Evolutionary conservation across 306 rosid species (phyloP), one percentile per base, ranked within the genome.

Genomic region (Vigna unguiculata): DNA sequence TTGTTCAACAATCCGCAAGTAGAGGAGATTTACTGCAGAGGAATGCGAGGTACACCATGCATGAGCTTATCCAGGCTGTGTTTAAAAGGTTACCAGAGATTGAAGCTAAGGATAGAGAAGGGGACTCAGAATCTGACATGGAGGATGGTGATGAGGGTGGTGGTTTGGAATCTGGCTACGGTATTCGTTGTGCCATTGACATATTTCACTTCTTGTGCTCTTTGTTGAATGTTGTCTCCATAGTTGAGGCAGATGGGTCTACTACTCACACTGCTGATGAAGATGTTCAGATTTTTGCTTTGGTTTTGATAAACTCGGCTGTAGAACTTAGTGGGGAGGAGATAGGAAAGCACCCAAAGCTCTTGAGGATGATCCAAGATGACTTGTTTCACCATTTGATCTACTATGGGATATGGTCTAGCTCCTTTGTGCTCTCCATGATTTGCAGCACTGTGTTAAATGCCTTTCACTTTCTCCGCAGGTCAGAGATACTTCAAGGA

Each of bases 371-470:
- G 99, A 85, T 92, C 36, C 93, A 91, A 77, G 97, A 95, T 69
- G 97, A 95, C 32, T 73, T 95, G 32, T 91, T 92, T 78, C 97
- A 95, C 73, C 99, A 95, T 85, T 85, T 95, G 87, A 90, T 95
- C 66, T 86, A 92, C 60, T 92, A 90, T 47, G 99, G 97, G 2
- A 76, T 89, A 5, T 65, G 91, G 83, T 88, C 96, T 0, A 92
- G 87, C 79, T 89, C 97, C 1, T 88, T 89, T 73, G 92, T 95
- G 38, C 74, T 95, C 28, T 92, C 99, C 80, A 92, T 95, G 97
- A 92, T 92, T 72, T 95, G 96, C 89, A 88, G 97, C 82, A 89
- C 99, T 0, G 97, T 95, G 45, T 83, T 92, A 92, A 95, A 92
- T 63, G 54, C 82, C 66, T 92, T 89, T 68, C 89, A 89, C 90